A percentile compares a stretch with the other conserved stretches of the same genome.
Evolutionary conservation across 495 filamentous ascomycete species (phyloP).

Genomic region (Daldinia caldariorum): DNA sequence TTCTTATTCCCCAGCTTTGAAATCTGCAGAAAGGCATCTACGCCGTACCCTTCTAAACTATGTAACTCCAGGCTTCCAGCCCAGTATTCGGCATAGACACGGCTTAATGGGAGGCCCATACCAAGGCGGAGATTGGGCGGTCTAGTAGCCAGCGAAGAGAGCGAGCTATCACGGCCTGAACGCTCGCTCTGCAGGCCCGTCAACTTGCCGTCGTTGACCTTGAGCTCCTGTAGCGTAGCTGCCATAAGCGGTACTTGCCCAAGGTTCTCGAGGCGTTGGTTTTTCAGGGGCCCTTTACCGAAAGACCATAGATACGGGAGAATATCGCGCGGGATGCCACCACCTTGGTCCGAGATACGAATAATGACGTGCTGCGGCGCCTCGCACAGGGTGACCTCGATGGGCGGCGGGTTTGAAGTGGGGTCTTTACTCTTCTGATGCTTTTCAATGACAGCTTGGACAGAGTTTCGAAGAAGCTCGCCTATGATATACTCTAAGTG

Average conservation of each 20-base stretch:
- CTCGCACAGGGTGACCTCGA: conserved; percentile 94
- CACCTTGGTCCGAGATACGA: conserved; percentile 93
- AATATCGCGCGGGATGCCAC: conserved; percentile 84
- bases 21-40: conserved; percentile 97
- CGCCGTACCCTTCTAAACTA: conserved; percentile 93
- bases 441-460: conserved; percentile 88
- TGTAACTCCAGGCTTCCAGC: conserved; percentile 92
- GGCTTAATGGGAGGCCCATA: conserved; percentile 92
- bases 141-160: conserved; percentile 79
- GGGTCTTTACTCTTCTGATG: conserved; percentile 47
- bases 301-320: conserved; percentile 97
- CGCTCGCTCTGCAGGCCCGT: conserved; percentile 72
- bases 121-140: conserved; percentile 89
- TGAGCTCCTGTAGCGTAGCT: conserved; percentile 91
- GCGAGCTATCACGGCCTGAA: conserved; percentile 64
- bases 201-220: conserved; percentile 81
- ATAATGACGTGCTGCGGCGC: conserved; percentile 95
- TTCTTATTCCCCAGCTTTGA: conserved; percentile 98
- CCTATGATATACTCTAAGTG: conserved; percentile 98
- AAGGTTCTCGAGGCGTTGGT: conserved; percentile 80
- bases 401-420: conserved; percentile 70
- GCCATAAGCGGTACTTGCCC: conserved; percentile 89
- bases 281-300: conserved; percentile 83
- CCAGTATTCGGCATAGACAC: conserved; percentile 99
- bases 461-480: conserved; percentile 92